Evolutionary conservation across 1,139 yeast species (phyloP).

Genomic region (Ogataea hybrid): DNA sequence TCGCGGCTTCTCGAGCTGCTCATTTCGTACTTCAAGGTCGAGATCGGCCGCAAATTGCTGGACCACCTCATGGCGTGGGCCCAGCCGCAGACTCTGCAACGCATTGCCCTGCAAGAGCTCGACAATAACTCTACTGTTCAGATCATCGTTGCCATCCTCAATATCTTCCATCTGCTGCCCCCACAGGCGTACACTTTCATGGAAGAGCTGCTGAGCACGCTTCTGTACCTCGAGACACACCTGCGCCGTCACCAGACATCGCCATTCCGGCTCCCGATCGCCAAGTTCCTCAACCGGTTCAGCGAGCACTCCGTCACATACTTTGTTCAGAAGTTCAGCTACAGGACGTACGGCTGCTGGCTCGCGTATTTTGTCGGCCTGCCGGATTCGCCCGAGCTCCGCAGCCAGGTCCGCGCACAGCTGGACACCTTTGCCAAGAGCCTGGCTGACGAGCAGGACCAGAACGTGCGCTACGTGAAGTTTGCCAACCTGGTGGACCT

Average conservation of each 20-base stretch:
- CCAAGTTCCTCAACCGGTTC: constrained; percentile 82
- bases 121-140: constrained; percentile 80
- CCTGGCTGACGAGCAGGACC: constrained; percentile 44
- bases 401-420: constrained; percentile 53
- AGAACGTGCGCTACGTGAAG: constrained; percentile 57
- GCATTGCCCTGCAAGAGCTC: constrained; percentile 69
- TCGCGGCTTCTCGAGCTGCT: constrained; percentile 83
- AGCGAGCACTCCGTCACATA: constrained; percentile 72
- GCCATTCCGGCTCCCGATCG: constrained; percentile 90
- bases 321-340: constrained; percentile 64
- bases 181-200: constrained; percentile 89
- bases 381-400: constrained; percentile 56
- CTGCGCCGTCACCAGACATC: constrained; percentile 83
- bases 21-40: constrained; percentile 93
- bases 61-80: constrained; percentile 98
- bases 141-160: constrained; percentile 85
- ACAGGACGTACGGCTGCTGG: constrained; percentile 66
- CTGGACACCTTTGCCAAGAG: constrained; percentile 39
- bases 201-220: constrained; percentile 77
- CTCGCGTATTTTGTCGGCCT: constrained; percentile 62
- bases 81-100: constrained; percentile 71
- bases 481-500: constrained; percentile 72
- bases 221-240: constrained; percentile 76
- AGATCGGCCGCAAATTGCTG: constrained; percentile 87
- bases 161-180: constrained; percentile 89